These are phyloP conservation scores for Paspalum vaginatum DNA, from an alignment of 176 grass and related monocot genomes.

Conservation along the genomic window DNA sequence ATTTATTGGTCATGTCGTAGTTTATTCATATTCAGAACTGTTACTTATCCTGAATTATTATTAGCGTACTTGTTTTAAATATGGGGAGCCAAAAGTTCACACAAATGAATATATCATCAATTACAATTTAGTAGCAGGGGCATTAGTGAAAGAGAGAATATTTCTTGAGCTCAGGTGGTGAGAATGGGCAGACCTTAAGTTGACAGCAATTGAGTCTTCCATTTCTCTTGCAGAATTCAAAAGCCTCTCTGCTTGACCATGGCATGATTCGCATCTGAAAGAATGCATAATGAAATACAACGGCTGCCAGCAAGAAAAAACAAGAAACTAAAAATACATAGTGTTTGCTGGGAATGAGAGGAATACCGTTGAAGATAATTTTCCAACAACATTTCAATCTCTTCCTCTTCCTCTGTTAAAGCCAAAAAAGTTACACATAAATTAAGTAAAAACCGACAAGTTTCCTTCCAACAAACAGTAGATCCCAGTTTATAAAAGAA, in stretches of 20 bases:
- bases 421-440: conserved; percentile 30
- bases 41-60: not conserved
- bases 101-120: not conserved
- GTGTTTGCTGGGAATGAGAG: conserved; percentile 7
- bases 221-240: conserved; percentile 98
- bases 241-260: conserved; percentile 98
- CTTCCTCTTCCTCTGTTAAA: conserved; percentile 96
- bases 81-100: not conserved
- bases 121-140: not conserved
- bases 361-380: conserved; percentile 95
- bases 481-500: not conserved
- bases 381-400: conserved; percentile 99
- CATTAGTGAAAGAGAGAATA: not conserved
- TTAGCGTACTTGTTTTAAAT: not conserved
- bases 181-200: conserved; percentile 73
- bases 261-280: conserved; percentile 93
- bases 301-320: conserved; percentile 17
- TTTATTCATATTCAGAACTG: conserved; percentile 22
- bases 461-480: conserved; percentile 25
- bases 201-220: conserved; percentile 99
- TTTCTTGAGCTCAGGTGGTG: not conserved
- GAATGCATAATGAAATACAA: conserved; percentile 29
- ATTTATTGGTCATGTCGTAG: conserved; percentile 3
- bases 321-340: conserved; percentile 29
- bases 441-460: conserved; percentile 27